phyloP scores from a whole-genome alignment of 169 alveolate genomes.

The Plasmodium gaboni region DNA sequence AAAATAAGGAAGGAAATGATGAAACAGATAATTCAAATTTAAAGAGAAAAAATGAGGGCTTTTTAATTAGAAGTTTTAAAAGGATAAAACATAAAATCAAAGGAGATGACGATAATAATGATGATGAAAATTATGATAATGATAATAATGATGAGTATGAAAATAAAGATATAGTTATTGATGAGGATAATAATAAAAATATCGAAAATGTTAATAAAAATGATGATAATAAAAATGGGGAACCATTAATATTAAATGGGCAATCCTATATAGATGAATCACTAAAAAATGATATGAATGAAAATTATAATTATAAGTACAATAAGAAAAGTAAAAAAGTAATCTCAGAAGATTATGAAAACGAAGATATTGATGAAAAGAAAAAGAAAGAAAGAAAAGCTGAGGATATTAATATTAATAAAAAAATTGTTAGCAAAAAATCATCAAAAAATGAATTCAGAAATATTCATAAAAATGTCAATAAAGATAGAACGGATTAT shows the following conservation, averaged over 20 bases:
- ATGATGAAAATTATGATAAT: no score
- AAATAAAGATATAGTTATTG: no score
- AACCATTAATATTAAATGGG: neutral
- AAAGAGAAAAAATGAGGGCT: slow-evolving; percentile 64
- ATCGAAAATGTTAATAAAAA: neutral
- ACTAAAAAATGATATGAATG: neutral
- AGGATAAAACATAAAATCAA: slow-evolving; percentile 38
- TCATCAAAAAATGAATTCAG: neutral
- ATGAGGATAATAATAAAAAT: no score
- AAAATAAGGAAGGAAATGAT: slow-evolving; percentile 1
- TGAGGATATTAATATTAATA: neutral
- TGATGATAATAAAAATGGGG: slow-evolving; percentile 4
- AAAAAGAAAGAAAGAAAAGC: slow-evolving; percentile 17
- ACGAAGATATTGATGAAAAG: slow-evolving; percentile 17
- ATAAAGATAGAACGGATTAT: slow-evolving; percentile 10
- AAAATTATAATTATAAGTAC: slow-evolving; percentile 2
- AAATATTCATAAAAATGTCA: neutral
- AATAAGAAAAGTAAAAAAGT: slow-evolving; percentile 62
- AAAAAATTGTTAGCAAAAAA: no score
- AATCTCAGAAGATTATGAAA: slow-evolving; percentile 45
- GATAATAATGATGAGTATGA: neutral
- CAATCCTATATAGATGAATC: neutral
- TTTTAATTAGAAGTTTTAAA: slow-evolving; percentile 23
- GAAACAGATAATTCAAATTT: slow-evolving; percentile 10
- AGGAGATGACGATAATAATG: slow-evolving; percentile 5